Evolutionary conservation across 306 rosid genomes (phyloP), one percentile per base, ranked within the genome.

Genomic region (Quercus variabilis): DNA sequence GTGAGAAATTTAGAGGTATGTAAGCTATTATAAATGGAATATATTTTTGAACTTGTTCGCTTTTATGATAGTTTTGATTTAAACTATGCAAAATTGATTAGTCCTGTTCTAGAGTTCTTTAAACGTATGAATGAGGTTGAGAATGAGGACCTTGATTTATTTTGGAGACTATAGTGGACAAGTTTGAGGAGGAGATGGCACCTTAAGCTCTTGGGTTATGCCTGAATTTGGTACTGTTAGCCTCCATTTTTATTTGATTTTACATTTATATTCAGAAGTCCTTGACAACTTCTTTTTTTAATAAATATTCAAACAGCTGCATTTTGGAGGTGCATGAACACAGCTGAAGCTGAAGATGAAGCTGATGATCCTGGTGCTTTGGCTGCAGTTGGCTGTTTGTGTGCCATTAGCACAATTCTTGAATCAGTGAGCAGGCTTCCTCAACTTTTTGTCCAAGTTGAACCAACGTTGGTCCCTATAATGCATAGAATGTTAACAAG

Each of bases 341-440:
- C 91, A n/a, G 92, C 97, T 71, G 97, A 94, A 84, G 92, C 91
- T 77, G 98, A 92, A 20, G 97, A 92, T 33, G 98, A 94, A 14
- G 92, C 76, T 58, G 98, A 94, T 78, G 98, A 94, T 86, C 87
- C 97, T 18, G 96, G 97, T 81, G 97, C 98, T 49, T 84, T 92
- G 76, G 97, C 97, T 56, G 98, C 97, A 70, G 97, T 94, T 86
- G 97, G 98, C 71, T 94, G 98, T 83, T 85, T 94, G 85, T 97
- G 92, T 77, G 98, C 97, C 67, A 94, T 94, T 68, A 92, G 97
- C 87, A 91, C 98, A 49, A 92, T 94, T 86, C 94, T 94, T 72
- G 97, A 94, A 86, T 92, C 98, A 75, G 97, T 94, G 87, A 94
- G 97, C 94, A 88, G 97, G 88, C 96, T 94, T 83, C 97, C 94